Percentiles rank a stretch among this genome's conserved stretches.
phyloP scores from a whole-genome alignment of 163 green algal genomes.

The Scenedesmus sp. region DNA sequence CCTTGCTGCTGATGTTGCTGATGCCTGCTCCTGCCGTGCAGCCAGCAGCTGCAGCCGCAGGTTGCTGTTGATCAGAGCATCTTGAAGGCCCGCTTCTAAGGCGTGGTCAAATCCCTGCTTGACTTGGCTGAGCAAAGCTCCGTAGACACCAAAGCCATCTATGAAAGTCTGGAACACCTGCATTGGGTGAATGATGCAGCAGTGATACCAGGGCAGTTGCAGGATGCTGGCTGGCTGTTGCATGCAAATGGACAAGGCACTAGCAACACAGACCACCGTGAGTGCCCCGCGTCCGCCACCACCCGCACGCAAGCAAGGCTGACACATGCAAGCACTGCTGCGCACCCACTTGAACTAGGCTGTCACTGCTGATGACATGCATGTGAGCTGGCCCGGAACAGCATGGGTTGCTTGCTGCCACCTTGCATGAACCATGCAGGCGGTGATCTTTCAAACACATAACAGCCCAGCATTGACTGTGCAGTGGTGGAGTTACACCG shows the following conservation, averaged over 20 bases:
- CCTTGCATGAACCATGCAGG: too few species aligned
- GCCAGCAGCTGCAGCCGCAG: constrained; percentile 27
- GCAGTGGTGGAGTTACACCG: too few species aligned
- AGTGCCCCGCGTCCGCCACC: too few species aligned
- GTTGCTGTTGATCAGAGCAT: constrained; percentile 25
- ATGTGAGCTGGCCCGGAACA: too few species aligned
- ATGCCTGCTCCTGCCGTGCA: constrained; percentile 12
- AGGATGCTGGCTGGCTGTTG: background rate
- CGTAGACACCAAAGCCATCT: constrained; percentile 37
- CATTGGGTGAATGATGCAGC: background rate
- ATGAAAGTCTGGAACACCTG: constrained; percentile 52
- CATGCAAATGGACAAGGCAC: background rate
- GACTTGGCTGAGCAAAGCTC: constrained; percentile 21
- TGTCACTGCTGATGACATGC: too few species aligned
- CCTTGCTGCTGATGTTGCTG: constrained; percentile 16
- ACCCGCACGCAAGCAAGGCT: too few species aligned
- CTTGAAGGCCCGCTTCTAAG: constrained; percentile 11
- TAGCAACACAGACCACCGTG: too few species aligned
- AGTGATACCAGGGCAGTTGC: background rate
- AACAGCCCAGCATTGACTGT: too few species aligned
- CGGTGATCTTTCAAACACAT: too few species aligned
- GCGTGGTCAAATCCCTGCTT: constrained; percentile 32
- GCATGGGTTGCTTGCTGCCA: too few species aligned
- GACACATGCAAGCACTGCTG: too few species aligned
- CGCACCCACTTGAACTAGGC: too few species aligned